These are phyloP conservation scores for Acidiella bohemica DNA, from an alignment of 495 filamentous ascomycete species.

Conservation along the genomic window DNA sequence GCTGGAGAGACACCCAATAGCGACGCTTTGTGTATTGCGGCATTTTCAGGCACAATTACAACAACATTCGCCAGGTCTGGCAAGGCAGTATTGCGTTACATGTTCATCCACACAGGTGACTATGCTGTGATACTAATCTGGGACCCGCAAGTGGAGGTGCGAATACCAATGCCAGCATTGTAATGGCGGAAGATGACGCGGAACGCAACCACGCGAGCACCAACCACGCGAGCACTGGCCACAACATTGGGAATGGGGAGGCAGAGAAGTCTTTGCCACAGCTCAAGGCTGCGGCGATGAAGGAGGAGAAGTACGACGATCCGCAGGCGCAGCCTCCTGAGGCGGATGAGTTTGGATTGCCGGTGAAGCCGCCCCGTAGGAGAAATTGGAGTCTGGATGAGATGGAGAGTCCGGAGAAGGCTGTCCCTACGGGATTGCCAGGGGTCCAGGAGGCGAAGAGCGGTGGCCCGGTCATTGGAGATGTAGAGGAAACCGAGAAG, in stretches of 20 bases:
- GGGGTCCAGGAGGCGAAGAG: not conserved
- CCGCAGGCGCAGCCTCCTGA: slow-evolving; percentile 1
- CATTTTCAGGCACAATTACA: too few species aligned
- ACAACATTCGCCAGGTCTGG: too few species aligned
- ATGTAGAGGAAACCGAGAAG: not conserved
- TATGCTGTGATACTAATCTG: too few species aligned
- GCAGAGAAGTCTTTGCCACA: not conserved
- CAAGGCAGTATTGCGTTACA: too few species aligned
- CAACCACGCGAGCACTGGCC: too few species aligned
- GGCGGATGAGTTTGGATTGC: slow-evolving; percentile 24
- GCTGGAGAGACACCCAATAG: too few species aligned
- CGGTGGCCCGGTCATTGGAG: not conserved
- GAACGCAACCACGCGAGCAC: too few species aligned
- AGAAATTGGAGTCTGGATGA: slow-evolving; percentile 4
- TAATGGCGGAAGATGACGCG: too few species aligned
- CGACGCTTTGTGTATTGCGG: too few species aligned
- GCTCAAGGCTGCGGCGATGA: not conserved
- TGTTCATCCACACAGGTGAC: too few species aligned
- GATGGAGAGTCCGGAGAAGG: slow-evolving; percentile 3
- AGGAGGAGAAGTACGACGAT: slow-evolving; percentile 8
- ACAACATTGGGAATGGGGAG: not conserved
- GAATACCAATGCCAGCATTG: too few species aligned
- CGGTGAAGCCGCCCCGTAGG: slow-evolving; percentile 10
- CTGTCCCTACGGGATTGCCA: not conserved
- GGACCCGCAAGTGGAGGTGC: too few species aligned